These are phyloP conservation scores for Zymoseptoria tritici DNA, from an alignment of 2,329 filamentous ascomycete genomes.

Conservation along the genomic window DNA sequence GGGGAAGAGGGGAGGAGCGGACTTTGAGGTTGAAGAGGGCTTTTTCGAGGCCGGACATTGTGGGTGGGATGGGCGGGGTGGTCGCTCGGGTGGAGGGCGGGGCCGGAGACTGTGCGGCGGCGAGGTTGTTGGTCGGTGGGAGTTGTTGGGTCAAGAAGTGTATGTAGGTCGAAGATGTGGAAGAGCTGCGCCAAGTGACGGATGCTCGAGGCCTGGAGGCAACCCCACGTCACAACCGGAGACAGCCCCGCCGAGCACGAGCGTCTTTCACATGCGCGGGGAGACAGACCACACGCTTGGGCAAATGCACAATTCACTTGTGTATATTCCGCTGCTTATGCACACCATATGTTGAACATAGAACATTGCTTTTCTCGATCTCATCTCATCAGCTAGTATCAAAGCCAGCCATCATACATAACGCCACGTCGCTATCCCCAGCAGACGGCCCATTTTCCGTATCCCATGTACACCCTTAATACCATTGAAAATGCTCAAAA, in stretches of 20 bases:
- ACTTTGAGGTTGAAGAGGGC: slow-evolving; percentile 57
- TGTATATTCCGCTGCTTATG: background rate
- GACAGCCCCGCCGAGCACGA: background rate
- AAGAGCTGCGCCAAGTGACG: background rate
- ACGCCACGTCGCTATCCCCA: background rate
- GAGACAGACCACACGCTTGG: too few relatives aligned
- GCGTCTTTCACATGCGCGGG: background rate
- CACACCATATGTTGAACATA: background rate
- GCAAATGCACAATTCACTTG: background rate
- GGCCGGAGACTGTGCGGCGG: background rate
- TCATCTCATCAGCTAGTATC: background rate
- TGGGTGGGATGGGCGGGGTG: slow-evolving; percentile 7
- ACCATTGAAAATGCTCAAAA: background rate
- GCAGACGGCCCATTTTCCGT: background rate
- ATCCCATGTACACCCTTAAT: background rate
- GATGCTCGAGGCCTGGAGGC: background rate
- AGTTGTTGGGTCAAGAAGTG: background rate
- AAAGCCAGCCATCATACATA: background rate
- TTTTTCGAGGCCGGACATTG: slow-evolving; percentile 55
- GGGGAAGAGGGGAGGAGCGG: slow-evolving; percentile 5
- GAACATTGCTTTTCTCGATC: background rate
- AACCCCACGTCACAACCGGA: background rate
- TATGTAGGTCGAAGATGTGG: background rate
- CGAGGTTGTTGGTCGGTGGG: background rate
- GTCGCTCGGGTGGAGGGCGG: background rate